These are phyloP conservation scores for Aureobasidium sp. DNA, from an alignment of 2,329 filamentous ascomycete genomes.

Conservation along the genomic window DNA sequence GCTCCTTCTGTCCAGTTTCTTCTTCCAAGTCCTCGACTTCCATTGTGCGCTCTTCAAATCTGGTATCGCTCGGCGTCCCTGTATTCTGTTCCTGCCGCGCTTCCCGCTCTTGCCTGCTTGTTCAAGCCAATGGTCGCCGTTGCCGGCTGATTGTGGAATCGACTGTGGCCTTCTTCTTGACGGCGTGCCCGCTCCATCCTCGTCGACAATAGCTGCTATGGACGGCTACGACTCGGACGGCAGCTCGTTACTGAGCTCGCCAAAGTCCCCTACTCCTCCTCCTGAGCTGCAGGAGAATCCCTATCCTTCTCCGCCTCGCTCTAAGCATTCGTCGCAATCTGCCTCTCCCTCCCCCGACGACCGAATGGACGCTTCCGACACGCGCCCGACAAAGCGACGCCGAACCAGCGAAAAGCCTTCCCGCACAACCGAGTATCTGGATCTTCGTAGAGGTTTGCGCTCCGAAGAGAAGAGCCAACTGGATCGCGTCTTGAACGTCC, in stretches of 20 bases:
- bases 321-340: conserved; percentile 40
- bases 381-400: conserved; percentile 68
- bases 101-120: background rate
- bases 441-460: conserved; percentile 54
- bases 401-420: conserved; percentile 58
- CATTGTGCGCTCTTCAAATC: conserved; percentile 1
- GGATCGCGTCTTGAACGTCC: conserved; percentile 61
- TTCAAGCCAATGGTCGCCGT: conserved; percentile 8
- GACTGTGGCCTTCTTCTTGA: conserved; percentile 12
- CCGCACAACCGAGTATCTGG: conserved; percentile 74
- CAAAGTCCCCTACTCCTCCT: conserved; percentile 32
- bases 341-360: conserved; percentile 41
- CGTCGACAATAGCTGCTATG: conserved; percentile 26
- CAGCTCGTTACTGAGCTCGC: conserved; percentile 37
- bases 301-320: conserved; percentile 31
- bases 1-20: background rate
- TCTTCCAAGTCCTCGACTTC: background rate
- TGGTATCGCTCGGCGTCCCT: background rate
- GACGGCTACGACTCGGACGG: conserved; percentile 23
- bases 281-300: conserved; percentile 23
- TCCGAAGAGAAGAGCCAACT: conserved; percentile 56
- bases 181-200: conserved; percentile 16
- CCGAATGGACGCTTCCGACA: conserved; percentile 45
- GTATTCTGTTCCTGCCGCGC: background rate
- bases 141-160: background rate